These are phyloP conservation scores for Syzygium aromaticum DNA, from an alignment of 345 rosid genomes.

Conservation along the genomic window DNA sequence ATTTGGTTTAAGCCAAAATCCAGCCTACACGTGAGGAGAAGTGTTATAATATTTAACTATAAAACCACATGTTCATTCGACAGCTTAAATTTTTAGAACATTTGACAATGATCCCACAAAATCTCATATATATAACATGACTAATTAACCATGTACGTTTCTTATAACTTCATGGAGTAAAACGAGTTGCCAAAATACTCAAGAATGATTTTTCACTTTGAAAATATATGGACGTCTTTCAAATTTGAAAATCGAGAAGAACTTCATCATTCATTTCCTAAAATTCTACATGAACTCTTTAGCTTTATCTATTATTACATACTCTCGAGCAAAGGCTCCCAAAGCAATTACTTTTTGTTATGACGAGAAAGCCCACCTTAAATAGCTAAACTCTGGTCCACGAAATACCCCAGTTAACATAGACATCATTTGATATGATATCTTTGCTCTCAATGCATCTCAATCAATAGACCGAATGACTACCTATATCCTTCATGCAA, in stretches of 20 bases:
- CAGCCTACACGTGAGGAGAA: neutral
- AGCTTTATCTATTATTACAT: neutral
- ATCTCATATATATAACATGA: neutral
- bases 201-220: neutral
- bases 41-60: neutral
- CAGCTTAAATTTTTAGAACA: neutral
- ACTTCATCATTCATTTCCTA: neutral
- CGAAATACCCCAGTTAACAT: neutral
- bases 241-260: neutral
- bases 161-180: neutral
- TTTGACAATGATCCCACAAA: neutral
- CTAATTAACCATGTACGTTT: neutral
- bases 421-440: neutral
- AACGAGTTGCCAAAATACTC: neutral
- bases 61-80: neutral
- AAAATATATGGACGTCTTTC: neutral
- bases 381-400: neutral
- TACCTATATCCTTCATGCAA: neutral
- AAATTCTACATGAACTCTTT: neutral
- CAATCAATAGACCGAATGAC: neutral
- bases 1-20: neutral
- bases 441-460: neutral
- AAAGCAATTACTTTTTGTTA: neutral
- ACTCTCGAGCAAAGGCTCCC: neutral
- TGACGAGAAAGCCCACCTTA: neutral